These are phyloP conservation scores for Penicillium verrucosum DNA, from an alignment of 2,329 filamentous ascomycete species.

Conservation along the genomic window DNA sequence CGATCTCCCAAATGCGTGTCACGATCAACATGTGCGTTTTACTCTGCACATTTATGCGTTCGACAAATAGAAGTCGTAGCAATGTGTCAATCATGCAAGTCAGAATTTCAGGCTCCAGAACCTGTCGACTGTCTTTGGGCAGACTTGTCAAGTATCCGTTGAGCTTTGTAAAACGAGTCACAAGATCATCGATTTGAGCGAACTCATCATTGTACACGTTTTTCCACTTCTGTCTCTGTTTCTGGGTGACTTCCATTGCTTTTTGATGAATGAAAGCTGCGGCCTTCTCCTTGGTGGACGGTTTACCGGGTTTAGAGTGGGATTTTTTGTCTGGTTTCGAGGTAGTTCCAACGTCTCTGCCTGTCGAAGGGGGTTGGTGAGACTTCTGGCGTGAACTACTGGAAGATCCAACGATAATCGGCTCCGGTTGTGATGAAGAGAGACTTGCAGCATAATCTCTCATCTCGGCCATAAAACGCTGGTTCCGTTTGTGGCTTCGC, in stretches of 20 bases:
- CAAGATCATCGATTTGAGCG: neutral
- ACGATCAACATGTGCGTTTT: constrained; percentile 45
- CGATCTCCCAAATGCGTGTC: constrained; percentile 10
- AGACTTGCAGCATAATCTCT: constrained; percentile 67
- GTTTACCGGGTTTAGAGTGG: neutral
- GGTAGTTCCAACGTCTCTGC: neutral
- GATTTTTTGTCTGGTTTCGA: neutral
- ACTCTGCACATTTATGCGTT: constrained; percentile 12
- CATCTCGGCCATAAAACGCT: constrained; percentile 66
- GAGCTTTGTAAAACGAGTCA: constrained; percentile 48
- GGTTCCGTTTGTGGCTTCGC: constrained; percentile 47
- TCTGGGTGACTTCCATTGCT: constrained; percentile 2
- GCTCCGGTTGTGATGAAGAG: constrained; percentile 37
- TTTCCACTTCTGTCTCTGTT: constrained; percentile 8
- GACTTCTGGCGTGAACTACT: neutral
- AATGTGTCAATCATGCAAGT: constrained; percentile 28
- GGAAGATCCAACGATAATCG: constrained; percentile 5
- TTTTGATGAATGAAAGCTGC: constrained; percentile 3
- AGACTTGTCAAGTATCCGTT: constrained; percentile 49
- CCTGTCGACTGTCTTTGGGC: constrained; percentile 34
- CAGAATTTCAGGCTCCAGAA: constrained; percentile 46
- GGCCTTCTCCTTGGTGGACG: constrained; percentile 1
- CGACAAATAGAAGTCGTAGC: constrained; percentile 12
- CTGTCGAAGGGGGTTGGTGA: neutral
- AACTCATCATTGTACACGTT: constrained; percentile 3